These are phyloP conservation scores for Tolypocladium paradoxum DNA, from an alignment of 2,329 filamentous ascomycete species.

Conservation along the genomic window DNA sequence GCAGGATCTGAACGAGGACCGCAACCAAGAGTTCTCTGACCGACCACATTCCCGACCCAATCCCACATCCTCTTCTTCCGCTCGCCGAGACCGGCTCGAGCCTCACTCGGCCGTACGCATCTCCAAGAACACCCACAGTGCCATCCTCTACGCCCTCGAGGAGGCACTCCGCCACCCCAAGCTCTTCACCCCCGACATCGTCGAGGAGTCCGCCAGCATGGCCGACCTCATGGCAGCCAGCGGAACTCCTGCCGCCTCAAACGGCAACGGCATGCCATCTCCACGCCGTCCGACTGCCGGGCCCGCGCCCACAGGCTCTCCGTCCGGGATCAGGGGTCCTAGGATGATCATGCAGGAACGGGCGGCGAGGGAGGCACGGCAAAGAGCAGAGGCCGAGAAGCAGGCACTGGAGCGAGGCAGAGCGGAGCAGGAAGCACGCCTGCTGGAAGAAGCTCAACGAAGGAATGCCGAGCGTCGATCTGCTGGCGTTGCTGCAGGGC, in stretches of 20 bases:
- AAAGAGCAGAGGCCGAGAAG: conserved; percentile 56
- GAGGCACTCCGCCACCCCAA: conserved; percentile 77
- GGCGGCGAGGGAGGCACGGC: conserved; percentile 62
- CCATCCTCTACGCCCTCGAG: conserved; percentile 86
- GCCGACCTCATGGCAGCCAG: conserved; percentile 61
- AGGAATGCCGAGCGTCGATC: conserved; percentile 51
- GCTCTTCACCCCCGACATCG: conserved; percentile 69
- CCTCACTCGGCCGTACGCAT: conserved; percentile 49
- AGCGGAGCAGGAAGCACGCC: conserved; percentile 44
- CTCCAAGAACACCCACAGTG: conserved; percentile 75
- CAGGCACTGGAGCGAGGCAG: conserved; percentile 40
- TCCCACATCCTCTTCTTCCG: conserved; percentile 16
- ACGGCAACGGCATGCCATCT: conserved; percentile 39
- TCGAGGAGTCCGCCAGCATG: conserved; percentile 89
- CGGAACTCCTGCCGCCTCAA: conserved; percentile 40
- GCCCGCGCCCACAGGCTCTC: conserved; percentile 42
- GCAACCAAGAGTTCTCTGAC: conserved; percentile 28
- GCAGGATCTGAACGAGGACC: conserved; percentile 36
- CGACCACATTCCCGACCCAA: conserved; percentile 14
- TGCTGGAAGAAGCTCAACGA: conserved; percentile 44
- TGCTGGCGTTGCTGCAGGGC: conserved; percentile 34
- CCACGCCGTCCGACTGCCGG: conserved; percentile 35
- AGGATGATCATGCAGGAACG: conserved; percentile 88
- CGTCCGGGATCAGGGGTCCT: conserved; percentile 66
- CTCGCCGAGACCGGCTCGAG: conserved; percentile 21